Evolutionary conservation across 106 monocot species (phyloP).

Genomic region (Dendrobium chrysotoxum): DNA sequence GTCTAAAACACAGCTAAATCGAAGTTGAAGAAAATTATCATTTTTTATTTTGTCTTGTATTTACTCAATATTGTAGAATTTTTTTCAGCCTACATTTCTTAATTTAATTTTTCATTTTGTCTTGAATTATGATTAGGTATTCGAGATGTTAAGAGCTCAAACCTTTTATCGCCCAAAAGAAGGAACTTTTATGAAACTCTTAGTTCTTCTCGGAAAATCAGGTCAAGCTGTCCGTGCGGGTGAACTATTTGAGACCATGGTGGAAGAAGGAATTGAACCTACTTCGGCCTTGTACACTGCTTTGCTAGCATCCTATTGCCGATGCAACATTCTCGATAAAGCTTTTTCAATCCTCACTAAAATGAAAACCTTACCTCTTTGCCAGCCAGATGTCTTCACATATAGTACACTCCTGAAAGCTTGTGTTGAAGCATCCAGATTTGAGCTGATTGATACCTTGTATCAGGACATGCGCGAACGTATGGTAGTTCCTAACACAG

Average conservation of each 20-base stretch:
- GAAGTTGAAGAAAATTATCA: background rate
- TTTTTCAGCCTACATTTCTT: background rate
- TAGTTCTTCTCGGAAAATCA: conserved; percentile 71
- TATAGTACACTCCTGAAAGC: conserved; percentile 80
- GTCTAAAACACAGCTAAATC: background rate
- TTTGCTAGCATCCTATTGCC: conserved; percentile 62
- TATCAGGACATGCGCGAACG: conserved; percentile 75
- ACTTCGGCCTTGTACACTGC: conserved; percentile 71
- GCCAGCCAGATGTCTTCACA: conserved; percentile 83
- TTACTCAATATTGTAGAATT: background rate
- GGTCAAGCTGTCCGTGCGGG: conserved; percentile 62
- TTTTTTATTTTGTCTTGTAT: background rate
- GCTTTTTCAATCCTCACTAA: conserved; percentile 53
- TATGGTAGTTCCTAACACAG: conserved; percentile 52
- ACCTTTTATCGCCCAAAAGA: conserved; percentile 83
- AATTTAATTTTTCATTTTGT: background rate
- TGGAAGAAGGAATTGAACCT: conserved; percentile 69
- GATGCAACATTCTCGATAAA: conserved; percentile 53
- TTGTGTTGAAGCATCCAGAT: conserved; percentile 47
- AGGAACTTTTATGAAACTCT: conserved; percentile 85
- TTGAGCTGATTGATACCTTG: conserved; percentile 63
- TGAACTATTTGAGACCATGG: conserved; percentile 64
- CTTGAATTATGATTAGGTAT: conserved; percentile 38
- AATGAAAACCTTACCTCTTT: conserved; percentile 66
- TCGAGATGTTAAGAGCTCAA: conserved; percentile 71